phyloP scores from a whole-genome alignment of 202 grass and related monocot species.

The Saccharum hybrid region DNA sequence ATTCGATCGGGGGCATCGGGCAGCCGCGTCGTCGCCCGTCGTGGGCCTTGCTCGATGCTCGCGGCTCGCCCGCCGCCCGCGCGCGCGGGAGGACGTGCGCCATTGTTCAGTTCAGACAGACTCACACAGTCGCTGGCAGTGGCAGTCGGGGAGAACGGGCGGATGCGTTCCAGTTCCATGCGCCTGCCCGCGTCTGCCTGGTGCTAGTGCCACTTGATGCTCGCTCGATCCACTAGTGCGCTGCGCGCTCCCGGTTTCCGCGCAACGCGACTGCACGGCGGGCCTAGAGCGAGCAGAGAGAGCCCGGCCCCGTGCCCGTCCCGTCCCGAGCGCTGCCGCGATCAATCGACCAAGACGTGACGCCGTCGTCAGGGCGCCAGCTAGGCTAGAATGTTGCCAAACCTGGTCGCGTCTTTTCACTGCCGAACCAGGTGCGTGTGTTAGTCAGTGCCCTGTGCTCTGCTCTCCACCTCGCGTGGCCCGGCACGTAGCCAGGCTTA shows the following conservation, averaged over 20 bases:
- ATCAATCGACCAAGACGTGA: slow-evolving; percentile 26
- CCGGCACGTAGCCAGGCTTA: background rate
- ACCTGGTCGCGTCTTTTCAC: slow-evolving; percentile 49
- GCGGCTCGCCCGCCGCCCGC: background rate
- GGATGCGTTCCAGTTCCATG: slow-evolving; percentile 27
- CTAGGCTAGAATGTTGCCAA: slow-evolving; percentile 5
- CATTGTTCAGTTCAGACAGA: no score
- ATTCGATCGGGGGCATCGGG: background rate
- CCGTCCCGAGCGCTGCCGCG: background rate
- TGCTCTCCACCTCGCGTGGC: no score
- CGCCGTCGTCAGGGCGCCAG: background rate
- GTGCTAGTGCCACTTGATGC: background rate
- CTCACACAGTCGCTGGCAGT: background rate
- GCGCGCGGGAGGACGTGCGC: slow-evolving; percentile 5
- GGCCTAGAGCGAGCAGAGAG: background rate
- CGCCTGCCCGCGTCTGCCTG: background rate
- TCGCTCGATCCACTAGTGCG: background rate
- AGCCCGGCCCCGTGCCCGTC: no score
- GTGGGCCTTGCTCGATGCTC: background rate
- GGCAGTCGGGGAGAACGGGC: background rate
- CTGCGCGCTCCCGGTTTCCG: background rate
- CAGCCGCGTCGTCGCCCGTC: background rate
- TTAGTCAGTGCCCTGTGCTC: slow-evolving; percentile 17
- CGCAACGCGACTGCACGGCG: slow-evolving; percentile 36
- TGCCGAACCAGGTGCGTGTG: background rate